A percentile compares a stretch with the other conserved stretches of the same genome.
Evolutionary conservation across 768 basidiomycete genomes (phyloP).

Genomic region (Leccinellum rugosiceps): DNA sequence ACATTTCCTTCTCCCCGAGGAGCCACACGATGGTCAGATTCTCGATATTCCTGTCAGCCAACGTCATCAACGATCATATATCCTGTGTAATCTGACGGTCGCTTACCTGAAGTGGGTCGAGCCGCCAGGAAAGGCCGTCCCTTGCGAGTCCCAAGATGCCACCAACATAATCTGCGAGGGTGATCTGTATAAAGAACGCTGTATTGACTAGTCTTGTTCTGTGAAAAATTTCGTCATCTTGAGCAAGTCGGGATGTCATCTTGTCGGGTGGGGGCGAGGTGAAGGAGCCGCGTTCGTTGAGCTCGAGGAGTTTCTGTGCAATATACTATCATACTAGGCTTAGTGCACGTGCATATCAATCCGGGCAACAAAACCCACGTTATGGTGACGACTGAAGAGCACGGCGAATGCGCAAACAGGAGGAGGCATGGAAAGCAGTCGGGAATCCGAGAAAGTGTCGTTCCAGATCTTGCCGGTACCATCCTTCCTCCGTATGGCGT

Average conservation of each 20-base stretch:
- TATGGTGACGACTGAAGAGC: too few species aligned
- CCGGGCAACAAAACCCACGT: too few species aligned
- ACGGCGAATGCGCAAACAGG: slow-evolving; percentile 26
- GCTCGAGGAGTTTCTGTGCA: too few species aligned
- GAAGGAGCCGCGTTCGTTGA: too few species aligned
- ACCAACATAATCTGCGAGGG: too few species aligned
- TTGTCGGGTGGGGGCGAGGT: too few species aligned
- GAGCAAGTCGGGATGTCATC: too few species aligned
- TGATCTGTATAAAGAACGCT: too few species aligned
- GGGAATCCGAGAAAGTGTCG: slow-evolving; percentile 66
- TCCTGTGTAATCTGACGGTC: background rate
- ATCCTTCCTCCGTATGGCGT: slow-evolving; percentile 55
- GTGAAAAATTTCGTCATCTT: too few species aligned
- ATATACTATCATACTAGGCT: too few species aligned
- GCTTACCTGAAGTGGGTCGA: slow-evolving; percentile 60
- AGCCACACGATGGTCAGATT: slow-evolving; percentile 46
- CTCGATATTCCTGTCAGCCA: slow-evolving; percentile 45
- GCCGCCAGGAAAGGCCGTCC: slow-evolving; percentile 62
- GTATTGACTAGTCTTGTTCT: too few species aligned
- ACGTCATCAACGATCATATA: background rate
- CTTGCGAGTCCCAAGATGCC: slow-evolving; percentile 53
- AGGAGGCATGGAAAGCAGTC: slow-evolving; percentile 72
- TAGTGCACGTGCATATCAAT: too few species aligned
- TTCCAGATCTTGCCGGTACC: slow-evolving; percentile 63
- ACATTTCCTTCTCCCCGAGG: slow-evolving; percentile 73